Evolutionary conservation across 208 protist species (phyloP), one percentile per base, ranked within the genome.

Genomic region (Trypanosoma grayi): DNA sequence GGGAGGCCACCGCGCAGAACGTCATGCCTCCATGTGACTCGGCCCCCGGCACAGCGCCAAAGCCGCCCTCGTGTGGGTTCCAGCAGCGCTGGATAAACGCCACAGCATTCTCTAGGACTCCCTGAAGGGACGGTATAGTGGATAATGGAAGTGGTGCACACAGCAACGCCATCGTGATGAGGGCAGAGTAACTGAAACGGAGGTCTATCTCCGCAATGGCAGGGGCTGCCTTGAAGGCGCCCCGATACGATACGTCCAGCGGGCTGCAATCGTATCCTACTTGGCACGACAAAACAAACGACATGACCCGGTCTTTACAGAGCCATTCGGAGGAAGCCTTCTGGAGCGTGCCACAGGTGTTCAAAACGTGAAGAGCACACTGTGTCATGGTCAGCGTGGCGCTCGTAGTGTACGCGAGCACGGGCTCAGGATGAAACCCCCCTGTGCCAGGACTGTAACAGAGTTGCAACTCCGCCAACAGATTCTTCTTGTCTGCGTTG

Each of bases 1-100:
- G 63, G 5, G 84, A 48, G 0, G 84, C 84, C 0, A 94, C 41
- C 0, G 85, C 83, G 60, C 90, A 95, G 65, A 87, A 96, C 1
- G 87, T 95, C 18, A 80, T 85, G 11, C 90, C 90, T n/a, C 87
- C 77, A 44, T 75, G 66, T 11, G 66, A 45, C 45, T 81, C 75
- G 4, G 43, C 25, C 6, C 41, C 39, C 7, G 85, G 84, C 6
- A 60, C 50, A 44, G 83, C 83, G 2, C 60, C 79, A 59, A 92
- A 84, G 24, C 67, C 85, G 39, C 41, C 70, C 18, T 95, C 89
- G 47, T 87, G 86, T 11, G 41, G 28, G 52, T 85, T 57, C 54
- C 48, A 70, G 47, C 55, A 60, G 4, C 45, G 48, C 30, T 90
- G 77, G 57, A 80, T 36, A 47, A 66, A 66, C 16, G 11, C 51